Conservation (phyloP, 805 yeast genomes). For the Candida tibetensis region DNA sequence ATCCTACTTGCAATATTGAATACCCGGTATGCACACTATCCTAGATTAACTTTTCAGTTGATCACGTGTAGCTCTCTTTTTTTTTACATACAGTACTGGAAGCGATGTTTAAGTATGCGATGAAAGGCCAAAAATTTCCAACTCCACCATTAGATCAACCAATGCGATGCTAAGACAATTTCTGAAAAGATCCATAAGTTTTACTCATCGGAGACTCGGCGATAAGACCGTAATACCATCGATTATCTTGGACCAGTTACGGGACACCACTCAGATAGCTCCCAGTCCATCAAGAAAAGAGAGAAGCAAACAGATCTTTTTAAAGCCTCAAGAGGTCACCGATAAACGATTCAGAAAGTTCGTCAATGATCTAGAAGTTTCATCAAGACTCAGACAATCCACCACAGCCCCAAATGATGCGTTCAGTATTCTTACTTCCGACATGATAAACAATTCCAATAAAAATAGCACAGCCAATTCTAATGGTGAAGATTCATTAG, state of each 20-base stretch:
- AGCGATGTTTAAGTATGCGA: no score
- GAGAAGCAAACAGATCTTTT: conserved; percentile 12
- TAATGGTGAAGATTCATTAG: conserved; percentile 2
- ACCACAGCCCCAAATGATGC: conserved; percentile 5
- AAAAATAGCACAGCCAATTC: background rate
- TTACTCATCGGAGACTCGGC: background rate
- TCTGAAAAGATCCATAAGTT: background rate
- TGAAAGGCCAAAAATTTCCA: background rate
- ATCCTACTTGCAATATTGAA: no score
- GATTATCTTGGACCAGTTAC: conserved; percentile 11
- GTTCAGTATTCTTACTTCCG: conserved; percentile 5
- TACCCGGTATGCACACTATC: no score
- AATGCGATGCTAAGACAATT: background rate
- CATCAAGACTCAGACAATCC: conserved; percentile 5
- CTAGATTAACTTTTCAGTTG: no score
- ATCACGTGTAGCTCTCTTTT: no score
- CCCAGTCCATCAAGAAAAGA: conserved; percentile 3
- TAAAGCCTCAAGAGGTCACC: conserved; percentile 16
- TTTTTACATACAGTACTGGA: no score
- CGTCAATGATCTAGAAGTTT: conserved; percentile 10
- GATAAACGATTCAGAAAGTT: conserved; percentile 16
- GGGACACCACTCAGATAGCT: conserved; percentile 11
- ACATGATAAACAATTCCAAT: conserved; percentile 2
- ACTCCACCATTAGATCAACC: background rate
- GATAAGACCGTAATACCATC: conserved; percentile 16